Base-by-base conservation (phyloP, 192 early-diverging fungal genomes). In the Backusella circina region DNA sequence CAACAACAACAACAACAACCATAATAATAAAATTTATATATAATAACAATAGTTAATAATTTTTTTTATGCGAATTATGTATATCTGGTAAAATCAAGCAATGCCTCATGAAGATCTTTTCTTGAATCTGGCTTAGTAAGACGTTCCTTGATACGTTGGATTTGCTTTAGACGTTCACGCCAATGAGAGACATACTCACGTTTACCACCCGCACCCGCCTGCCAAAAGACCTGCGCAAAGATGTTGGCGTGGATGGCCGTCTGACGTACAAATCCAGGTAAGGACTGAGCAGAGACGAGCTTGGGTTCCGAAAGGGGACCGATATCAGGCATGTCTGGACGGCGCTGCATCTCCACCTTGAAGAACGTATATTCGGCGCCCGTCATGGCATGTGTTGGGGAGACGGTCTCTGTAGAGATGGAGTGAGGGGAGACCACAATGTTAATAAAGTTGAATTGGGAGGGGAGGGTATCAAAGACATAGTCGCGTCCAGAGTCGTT, bases 401-500 rank as follows among this genome's bases (percentile, higher is more conserved):
- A 41, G n/a, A 65, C 66, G 54, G 75, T 77, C 32, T 78, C 77
- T 1, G 72, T 71, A 2, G 74, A 71, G 5, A 76, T 79, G 16
- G 78, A 78, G n/a, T 80, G 81, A 1, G 98, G 97, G 10, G 93
- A 93, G 66, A 99, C 91, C 4, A 99, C 90, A 77, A 99, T 93
- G 72, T 96, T 94, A 72, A 99, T 92, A 81, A 92, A 97, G 79
- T 98, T 98, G 86, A 98, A 98, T 80, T 99, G 94, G 15, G 93
- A 91, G 2, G 96, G 91, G 35, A 98, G 87, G 5, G 96, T 98
- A 71, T 96, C 92, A 81, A 97, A 96, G 36, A 88, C 89, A 78
- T 94, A 95, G 8, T 91, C 88, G 0, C 72, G 72, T 1, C 93
- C 96, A 36, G 93, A 93, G 78, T 99, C 97, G 78, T 98, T 97